Conservation (phyloP, 78 protist genomes). For the Dictyostelium firmibasis region DNA sequence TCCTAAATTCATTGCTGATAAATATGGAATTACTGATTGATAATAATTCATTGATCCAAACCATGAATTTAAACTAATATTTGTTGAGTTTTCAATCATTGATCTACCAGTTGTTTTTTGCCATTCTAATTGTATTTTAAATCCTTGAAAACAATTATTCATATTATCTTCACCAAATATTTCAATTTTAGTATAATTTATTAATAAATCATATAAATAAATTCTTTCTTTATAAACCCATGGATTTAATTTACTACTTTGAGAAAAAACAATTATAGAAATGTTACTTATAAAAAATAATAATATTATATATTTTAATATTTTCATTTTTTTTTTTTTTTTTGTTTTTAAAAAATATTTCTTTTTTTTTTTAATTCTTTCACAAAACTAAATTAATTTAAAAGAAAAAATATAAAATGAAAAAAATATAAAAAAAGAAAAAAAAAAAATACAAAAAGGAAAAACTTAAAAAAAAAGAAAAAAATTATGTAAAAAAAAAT, state of each 20-base stretch:
- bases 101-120: constrained; percentile 17
- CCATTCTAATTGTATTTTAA: constrained; percentile 29
- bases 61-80: constrained; percentile 10
- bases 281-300: too few species aligned
- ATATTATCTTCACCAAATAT: constrained; percentile 4
- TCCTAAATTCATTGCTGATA: constrained; percentile 2
- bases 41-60: constrained; percentile 53
- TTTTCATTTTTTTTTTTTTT: too few species aligned
- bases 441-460: too few species aligned
- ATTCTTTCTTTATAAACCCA: constrained; percentile 21
- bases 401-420: too few species aligned
- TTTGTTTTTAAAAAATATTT: too few species aligned
- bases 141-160: constrained; percentile 34
- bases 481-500: too few species aligned
- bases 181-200: not conserved
- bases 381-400: too few species aligned
- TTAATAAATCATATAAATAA: not conserved
- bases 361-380: too few species aligned
- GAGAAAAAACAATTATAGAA: too few species aligned
- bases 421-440: too few species aligned
- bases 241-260: constrained; percentile 29
- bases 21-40: constrained; percentile 31
- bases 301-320: too few species aligned
- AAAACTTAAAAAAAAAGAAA: too few species aligned
- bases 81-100: not conserved